Percentiles rank a stretch among this genome's conserved stretches.
These are phyloP conservation scores for Bombardia bombarda DNA, from an alignment of 495 filamentous ascomycete genomes.

Conservation along the genomic window DNA sequence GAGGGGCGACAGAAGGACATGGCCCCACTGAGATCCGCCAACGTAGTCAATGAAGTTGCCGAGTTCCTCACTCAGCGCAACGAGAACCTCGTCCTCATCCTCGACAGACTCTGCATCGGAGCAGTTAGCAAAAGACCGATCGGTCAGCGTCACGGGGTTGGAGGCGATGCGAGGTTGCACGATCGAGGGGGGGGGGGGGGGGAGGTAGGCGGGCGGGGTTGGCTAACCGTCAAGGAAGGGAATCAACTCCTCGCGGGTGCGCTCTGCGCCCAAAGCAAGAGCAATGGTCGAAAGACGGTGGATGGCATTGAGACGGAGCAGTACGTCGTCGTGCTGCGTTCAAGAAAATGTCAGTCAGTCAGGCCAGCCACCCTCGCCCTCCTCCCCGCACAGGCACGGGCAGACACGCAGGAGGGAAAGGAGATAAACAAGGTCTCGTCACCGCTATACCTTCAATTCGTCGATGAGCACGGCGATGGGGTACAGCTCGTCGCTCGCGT, in stretches of 20 bases:
- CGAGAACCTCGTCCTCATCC: slow-evolving; percentile 97
- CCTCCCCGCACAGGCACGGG: neutral
- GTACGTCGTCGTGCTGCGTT: slow-evolving; percentile 88
- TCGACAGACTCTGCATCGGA: slow-evolving; percentile 78
- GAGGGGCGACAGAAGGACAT: slow-evolving; percentile 91
- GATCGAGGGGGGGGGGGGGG: too few species aligned
- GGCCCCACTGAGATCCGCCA: slow-evolving; percentile 84
- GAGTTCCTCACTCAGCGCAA: slow-evolving; percentile 91
- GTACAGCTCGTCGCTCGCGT: slow-evolving; percentile 88
- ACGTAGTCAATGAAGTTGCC: slow-evolving; percentile 97
- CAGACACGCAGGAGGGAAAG: too few species aligned
- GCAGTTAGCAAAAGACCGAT: slow-evolving; percentile 11
- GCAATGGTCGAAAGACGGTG: slow-evolving; percentile 97
- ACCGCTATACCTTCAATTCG: slow-evolving; percentile 80
- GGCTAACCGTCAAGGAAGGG: slow-evolving; percentile 90
- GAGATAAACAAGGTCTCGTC: slow-evolving; percentile 4
- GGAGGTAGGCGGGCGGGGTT: too few species aligned
- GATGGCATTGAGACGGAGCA: slow-evolving; percentile 95
- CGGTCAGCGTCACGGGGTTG: neutral
- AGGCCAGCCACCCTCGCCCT: neutral
- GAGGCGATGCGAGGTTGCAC: neutral
- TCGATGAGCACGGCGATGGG: slow-evolving; percentile 99
- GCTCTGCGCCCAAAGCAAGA: slow-evolving; percentile 85
- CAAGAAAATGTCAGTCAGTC: slow-evolving; percentile 16
- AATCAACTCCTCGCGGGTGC: slow-evolving; percentile 95